Base-by-base conservation (phyloP, 257 asterid species). In the Petunia axillaris region DNA sequence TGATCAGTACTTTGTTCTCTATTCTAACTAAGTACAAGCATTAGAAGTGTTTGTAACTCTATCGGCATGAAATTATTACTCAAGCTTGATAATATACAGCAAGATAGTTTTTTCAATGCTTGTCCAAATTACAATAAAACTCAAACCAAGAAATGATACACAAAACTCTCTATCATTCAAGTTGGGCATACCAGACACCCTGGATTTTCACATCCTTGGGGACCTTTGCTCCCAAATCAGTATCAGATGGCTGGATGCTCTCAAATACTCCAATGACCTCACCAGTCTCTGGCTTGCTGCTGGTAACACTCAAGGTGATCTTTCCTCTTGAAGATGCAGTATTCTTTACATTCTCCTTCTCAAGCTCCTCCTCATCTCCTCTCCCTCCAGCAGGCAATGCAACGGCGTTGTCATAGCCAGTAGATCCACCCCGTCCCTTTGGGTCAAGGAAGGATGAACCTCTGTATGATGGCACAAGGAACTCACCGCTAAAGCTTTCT, bases 391-490 rank as follows among this genome's bases (percentile, higher is more conserved):
- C 99, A 0, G 98, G 98, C 94, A 96, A 82, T 0, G 99, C 99
- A 55, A 96, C 99, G 0, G 98, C 98, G 2, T 92, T 96, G 89
- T 96, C 99, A 60, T 96, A 96, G 2, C 99, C 99, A 7, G 99
- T 96, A 0, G 99, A 92, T 8, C 98, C 99, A 77, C 99, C 98
- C 44, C 99, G 85, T 3, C 99, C 99, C 94, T 96, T 96, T 37
- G 99, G 99, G 97, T 96, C 98, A 37, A 96, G 97, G 94, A 96
- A 96, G 25, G 99, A 94, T 1, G 99, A 94, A 0, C 98, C 99
- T 82, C 99, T 84, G 93, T 96, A 96, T 0, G 99, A 96, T 1
- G 99, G 99, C 79, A 96, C 98, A 0, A 96, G 91, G 83, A 89
- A 96, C 0, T 89, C 93, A 0, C 99, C 99, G 0, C 89, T 35